Percentiles rank a stretch among this genome's conserved stretches.
These are phyloP conservation scores for Heterotrichella gracilis DNA, from an alignment of 352 stramenopile genomes.

Conservation along the genomic window DNA sequence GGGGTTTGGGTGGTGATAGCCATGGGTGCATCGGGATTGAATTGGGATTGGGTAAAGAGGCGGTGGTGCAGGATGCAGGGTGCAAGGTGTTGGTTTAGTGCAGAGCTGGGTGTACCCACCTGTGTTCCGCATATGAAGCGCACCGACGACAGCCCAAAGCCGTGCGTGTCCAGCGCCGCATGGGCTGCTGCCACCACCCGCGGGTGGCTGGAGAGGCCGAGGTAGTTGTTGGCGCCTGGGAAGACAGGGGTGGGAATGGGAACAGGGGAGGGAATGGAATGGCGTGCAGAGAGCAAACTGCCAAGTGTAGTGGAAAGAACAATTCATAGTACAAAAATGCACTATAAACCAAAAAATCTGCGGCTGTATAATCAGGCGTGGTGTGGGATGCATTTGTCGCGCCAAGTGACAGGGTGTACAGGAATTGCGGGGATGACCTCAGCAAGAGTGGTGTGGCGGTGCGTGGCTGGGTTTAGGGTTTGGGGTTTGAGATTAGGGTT, in stretches of 20 bases:
- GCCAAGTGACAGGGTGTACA: no score
- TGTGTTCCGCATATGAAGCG: conserved; percentile 63
- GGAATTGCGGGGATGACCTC: neutral
- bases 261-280: neutral
- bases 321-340: no score
- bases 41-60: no score
- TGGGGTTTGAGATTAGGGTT: conserved; percentile 49
- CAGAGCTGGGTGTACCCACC: no score
- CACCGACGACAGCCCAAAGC: conserved; percentile 52
- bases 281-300: neutral
- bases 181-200: conserved; percentile 42
- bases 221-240: conserved; percentile 43
- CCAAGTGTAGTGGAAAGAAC: neutral
- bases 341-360: no score
- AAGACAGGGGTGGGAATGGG: neutral
- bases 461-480: neutral
- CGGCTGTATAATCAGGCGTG: no score
- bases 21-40: no score
- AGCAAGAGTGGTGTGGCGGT: neutral
- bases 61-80: no score
- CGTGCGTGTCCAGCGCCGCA: conserved; percentile 37
- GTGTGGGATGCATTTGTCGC: no score
- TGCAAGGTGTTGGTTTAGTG: no score
- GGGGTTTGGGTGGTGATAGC: no score
- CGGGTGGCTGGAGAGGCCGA: conserved; percentile 49